Evolutionary conservation across 257 asterid genomes (phyloP).

Genomic region (Capsicum baccatum): DNA sequence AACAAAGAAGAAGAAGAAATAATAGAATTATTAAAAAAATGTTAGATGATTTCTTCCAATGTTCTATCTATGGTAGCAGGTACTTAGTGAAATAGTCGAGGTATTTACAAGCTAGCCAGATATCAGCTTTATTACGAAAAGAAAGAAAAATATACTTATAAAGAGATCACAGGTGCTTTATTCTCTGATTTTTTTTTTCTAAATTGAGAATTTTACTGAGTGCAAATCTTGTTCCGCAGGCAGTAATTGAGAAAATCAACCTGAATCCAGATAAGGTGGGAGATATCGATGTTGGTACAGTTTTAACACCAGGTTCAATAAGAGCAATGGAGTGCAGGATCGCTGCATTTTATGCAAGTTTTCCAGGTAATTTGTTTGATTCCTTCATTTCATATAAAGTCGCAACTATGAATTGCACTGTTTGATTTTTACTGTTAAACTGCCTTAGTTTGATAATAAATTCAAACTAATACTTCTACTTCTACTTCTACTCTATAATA

Average conservation of each 20-base stretch:
- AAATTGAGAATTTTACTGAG: not conserved
- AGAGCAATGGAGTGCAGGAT: conserved; percentile 89
- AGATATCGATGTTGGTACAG: conserved; percentile 91
- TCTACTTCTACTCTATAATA: no score
- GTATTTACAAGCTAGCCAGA: not conserved
- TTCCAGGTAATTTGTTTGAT: conserved; percentile 65
- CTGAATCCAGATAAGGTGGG: conserved; percentile 83
- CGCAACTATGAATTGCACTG: not conserved
- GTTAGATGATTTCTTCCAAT: not conserved
- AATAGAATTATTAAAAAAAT: not conserved
- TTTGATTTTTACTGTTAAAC: not conserved
- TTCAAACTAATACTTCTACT: not conserved
- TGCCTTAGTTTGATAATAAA: not conserved
- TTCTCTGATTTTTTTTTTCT: no score
- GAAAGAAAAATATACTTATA: not conserved
- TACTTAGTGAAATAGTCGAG: not conserved
- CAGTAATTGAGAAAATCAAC: conserved; percentile 69
- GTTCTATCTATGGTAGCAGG: not conserved
- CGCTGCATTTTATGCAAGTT: conserved; percentile 92
- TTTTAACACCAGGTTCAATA: conserved; percentile 82
- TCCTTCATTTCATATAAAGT: not conserved
- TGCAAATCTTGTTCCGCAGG: conserved; percentile 47
- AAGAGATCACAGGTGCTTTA: no score
- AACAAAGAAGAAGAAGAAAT: no score
- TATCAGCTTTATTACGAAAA: not conserved